Conservation (phyloP, 495 filamentous ascomycete genomes). For the Penicillium antarcticum region DNA sequence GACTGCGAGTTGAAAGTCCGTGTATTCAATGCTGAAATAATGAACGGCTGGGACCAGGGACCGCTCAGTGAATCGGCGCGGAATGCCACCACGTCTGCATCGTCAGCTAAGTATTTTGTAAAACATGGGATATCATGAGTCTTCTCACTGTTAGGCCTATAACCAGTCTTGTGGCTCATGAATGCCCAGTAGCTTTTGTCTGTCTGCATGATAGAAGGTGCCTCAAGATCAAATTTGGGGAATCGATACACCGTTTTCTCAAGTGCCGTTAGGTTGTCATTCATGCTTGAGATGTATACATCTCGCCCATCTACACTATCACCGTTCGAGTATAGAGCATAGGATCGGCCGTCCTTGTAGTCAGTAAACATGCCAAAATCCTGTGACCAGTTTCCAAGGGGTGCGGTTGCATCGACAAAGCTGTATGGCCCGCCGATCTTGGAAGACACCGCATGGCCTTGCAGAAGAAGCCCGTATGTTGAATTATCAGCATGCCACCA, state of each 20-base stretch:
- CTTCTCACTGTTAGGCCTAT: slow-evolving; percentile 27
- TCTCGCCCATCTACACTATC: slow-evolving; percentile 21
- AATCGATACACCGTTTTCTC: slow-evolving; percentile 20
- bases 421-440: slow-evolving; percentile 18
- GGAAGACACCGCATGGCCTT: slow-evolving; percentile 21
- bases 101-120: neutral
- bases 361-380: slow-evolving; percentile 28
- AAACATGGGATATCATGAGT: too few species aligned
- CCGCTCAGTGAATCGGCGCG: slow-evolving; percentile 37
- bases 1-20: slow-evolving; percentile 52
- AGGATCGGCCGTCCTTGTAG: slow-evolving; percentile 18
- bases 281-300: slow-evolving; percentile 19
- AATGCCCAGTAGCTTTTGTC: slow-evolving; percentile 25
- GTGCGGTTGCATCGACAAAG: slow-evolving; percentile 23
- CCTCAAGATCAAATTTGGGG: slow-evolving; percentile 26
- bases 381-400: slow-evolving; percentile 29
- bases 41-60: slow-evolving; percentile 50
- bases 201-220: slow-evolving; percentile 24
- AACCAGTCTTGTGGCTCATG: slow-evolving; percentile 30
- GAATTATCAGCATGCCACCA: slow-evolving; percentile 30
- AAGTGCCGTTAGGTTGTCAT: slow-evolving; percentile 16
- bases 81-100: slow-evolving; percentile 24
- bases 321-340: slow-evolving; percentile 26
- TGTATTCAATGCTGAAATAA: slow-evolving; percentile 44
- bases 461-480: slow-evolving; percentile 22